Evolutionary conservation across 345 rosid genomes (phyloP).

Genomic region (Kernera saxatilis): DNA sequence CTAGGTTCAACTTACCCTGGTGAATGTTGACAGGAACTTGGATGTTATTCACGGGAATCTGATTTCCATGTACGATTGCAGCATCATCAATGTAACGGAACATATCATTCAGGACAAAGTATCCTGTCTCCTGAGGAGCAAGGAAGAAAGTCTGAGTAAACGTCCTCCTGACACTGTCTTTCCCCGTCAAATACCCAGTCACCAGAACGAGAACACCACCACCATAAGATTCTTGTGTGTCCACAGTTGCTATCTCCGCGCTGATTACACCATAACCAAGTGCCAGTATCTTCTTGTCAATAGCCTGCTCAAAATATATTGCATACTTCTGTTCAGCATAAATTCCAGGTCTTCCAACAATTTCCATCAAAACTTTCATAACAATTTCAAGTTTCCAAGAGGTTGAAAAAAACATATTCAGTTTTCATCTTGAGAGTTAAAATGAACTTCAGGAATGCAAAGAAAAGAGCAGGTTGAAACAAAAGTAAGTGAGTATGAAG

Average conservation of each 20-base stretch:
- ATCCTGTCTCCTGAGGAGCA: constrained; percentile 92
- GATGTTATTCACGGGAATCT: constrained; percentile 20
- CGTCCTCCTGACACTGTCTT: constrained; percentile 44
- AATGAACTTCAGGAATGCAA: background rate
- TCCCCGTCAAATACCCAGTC: constrained; percentile 71
- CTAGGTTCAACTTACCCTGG: constrained; percentile 33
- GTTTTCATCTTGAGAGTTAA: background rate
- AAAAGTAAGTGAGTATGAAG: background rate
- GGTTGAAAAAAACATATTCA: background rate
- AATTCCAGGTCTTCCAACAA: background rate
- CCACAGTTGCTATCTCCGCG: constrained; percentile 68
- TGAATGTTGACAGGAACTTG: constrained; percentile 31
- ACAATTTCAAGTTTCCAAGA: background rate
- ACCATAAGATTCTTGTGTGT: constrained; percentile 66
- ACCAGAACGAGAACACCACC: constrained; percentile 76
- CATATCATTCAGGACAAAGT: constrained; percentile 91
- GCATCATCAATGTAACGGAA: constrained; percentile 62
- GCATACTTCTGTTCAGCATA: background rate
- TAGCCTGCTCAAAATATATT: constrained; percentile 50
- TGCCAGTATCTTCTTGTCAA: constrained; percentile 71
- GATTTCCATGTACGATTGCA: constrained; percentile 6
- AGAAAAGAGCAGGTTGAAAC: background rate
- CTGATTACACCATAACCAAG: constrained; percentile 46
- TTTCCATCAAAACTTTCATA: background rate
- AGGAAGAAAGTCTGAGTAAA: constrained; percentile 85